These are phyloP conservation scores for Coemansia sp. DNA, from an alignment of 192 early-diverging fungal species.

Conservation along the genomic window DNA sequence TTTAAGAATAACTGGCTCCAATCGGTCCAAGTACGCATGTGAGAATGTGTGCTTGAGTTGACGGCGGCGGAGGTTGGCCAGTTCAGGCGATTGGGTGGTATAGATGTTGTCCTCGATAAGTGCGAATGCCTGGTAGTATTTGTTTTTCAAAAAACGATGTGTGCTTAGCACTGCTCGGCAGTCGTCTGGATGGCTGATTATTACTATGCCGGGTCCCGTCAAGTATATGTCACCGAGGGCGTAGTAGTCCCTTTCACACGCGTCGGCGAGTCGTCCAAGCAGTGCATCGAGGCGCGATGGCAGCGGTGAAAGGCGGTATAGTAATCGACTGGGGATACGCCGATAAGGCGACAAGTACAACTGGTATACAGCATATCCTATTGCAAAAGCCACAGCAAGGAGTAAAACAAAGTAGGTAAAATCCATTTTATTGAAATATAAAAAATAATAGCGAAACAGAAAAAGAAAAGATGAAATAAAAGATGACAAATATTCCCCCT, in stretches of 20 bases:
- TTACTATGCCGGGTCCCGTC: conserved; percentile 27
- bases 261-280: conserved; percentile 13
- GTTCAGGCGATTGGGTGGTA: conserved; percentile 25
- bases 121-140: conserved; percentile 27
- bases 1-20: conserved; percentile 37
- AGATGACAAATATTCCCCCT: too few relatives aligned
- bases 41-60: conserved; percentile 19
- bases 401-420: neutral
- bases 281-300: conserved; percentile 5
- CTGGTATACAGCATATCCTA: neutral
- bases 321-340: neutral
- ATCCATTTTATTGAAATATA: neutral
- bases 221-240: conserved; percentile 40
- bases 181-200: conserved; percentile 24
- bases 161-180: conserved; percentile 20
- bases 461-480: neutral
- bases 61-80: conserved; percentile 14
- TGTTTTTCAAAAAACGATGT: conserved; percentile 32
- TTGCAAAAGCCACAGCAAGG: neutral
- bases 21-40: neutral
- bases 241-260: conserved; percentile 20
- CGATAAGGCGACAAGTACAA: neutral
- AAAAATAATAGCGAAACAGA: neutral
- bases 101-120: conserved; percentile 26
- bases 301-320: neutral